Evolutionary conservation across 495 filamentous ascomycete genomes (phyloP), one percentile per base, ranked within the genome.

Genomic region (Podospora tetraspora): DNA sequence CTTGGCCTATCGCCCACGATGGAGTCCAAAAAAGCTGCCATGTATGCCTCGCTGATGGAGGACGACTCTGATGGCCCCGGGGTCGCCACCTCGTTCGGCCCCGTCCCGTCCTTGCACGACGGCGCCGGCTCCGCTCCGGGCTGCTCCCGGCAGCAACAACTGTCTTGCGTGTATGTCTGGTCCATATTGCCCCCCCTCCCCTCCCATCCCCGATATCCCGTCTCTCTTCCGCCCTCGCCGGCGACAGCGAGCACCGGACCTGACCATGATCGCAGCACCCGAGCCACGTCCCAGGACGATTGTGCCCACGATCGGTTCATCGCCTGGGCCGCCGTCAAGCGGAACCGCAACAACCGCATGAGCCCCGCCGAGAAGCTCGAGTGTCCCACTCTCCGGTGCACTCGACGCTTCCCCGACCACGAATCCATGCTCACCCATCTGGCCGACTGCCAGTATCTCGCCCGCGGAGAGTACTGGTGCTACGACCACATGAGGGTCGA

Each of bases 301-400:
- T 84, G 82, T 69, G 80, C 81, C 6, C 72, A 76, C 29, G 76
- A 83, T 65, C 73, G 81, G 32, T 84, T 83, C 70, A 82, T 83
- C 68, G 80, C 82, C 66, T 84, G 82, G 82, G 79, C 80, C 56
- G 81, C 81, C 57, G 76, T 83, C 58, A 82, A 82, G 68, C 81
- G 81, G 72, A 84, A 83, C 69, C 78, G 74, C 43, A 80, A 75
- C n/a, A 62, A 66, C 61, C 78, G 76, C 67, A 83, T 82, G 75
- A 75, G 73, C 30, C 64, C 73, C 6, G 74, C 75, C 68, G 79
- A 84, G 62, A 75, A 74, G 61, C 71, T 81, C 22, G 76, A 77
- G 67, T 84, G 81, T 67, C 82, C 82, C 63, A 72, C 83, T 52
- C 68, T 81, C 59, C 73, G 73, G 34, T 83, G 82, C 66, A 75